Base-by-base conservation (phyloP, 78 protist species). In the Chrysochromulina tobinii region DNA sequence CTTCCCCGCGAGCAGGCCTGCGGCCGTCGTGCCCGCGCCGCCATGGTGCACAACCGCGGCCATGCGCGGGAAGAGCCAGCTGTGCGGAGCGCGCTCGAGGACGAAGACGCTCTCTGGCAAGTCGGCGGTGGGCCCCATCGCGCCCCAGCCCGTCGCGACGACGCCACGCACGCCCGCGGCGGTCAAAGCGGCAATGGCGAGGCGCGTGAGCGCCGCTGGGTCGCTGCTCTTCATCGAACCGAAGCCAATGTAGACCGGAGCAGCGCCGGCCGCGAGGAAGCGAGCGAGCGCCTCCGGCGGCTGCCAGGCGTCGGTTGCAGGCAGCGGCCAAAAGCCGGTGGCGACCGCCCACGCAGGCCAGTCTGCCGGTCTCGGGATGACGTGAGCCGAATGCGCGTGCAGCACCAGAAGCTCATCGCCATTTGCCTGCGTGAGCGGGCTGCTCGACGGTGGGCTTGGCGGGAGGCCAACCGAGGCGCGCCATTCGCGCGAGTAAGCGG, bases 21-120 rank as follows among this genome's bases (percentile, higher is more conserved):
- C 96, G 0, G 97, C 94, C 14, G 94, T 93, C 48, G 97, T 95
- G 85, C 97, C 97, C 51, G 97, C 97, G 54, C 97, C 97, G 64
- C 97, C 97, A 87, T 95, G 97, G 87, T 94, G 95, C 38, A 95
- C 55, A 8, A 95, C 97, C 53, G 93, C 81, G 18, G 94, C 79
- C 17, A 91, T 38, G 17, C 55, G 91, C 68, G 94, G 94, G 61
- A 95, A 93, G 64, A 95, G 86, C 96, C 96, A 95, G 27, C 88
- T 61, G 66, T 95, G 96, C 27, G 95, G 91, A 25, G 81, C 53
- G 25, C 86, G 79, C 18, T 91, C 94, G 51, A 87, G 21, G 53
- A 61, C 48, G 27, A 20, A 38, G 38, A 21, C 17, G 25, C 0
- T 8, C 12, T 61, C 90, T 11, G 86, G 67, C 4, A 5, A 92